phyloP scores from a whole-genome alignment of 352 stramenopile species.

The Globisporangium ultimum region DNA sequence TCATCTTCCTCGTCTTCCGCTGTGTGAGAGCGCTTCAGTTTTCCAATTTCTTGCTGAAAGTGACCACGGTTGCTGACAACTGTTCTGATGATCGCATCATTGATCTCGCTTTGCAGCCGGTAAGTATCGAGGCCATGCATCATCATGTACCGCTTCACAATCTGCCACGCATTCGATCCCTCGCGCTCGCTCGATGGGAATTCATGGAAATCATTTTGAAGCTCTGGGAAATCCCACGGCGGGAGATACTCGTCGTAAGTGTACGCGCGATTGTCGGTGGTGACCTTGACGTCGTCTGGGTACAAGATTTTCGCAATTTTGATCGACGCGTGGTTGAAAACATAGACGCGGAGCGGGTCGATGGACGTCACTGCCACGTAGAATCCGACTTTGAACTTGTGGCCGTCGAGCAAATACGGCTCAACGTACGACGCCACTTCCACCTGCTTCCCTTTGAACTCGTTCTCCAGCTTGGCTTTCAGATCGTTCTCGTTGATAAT shows the following conservation, averaged over 20 bases:
- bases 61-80: constrained; percentile 55
- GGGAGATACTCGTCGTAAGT: constrained; percentile 67
- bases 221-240: constrained; percentile 68
- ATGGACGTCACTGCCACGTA: constrained; percentile 85
- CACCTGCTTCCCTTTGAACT: constrained; percentile 50
- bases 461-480: constrained; percentile 30
- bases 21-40: constrained; percentile 33
- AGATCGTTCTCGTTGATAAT: constrained; percentile 53
- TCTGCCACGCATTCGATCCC: constrained; percentile 64
- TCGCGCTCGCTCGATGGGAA: constrained; percentile 45
- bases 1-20: constrained; percentile 18
- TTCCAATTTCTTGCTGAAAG: constrained; percentile 42
- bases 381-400: constrained; percentile 88
- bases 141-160: constrained; percentile 65
- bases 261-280: constrained; percentile 45
- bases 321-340: constrained; percentile 72
- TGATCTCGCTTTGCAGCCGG: constrained; percentile 59
- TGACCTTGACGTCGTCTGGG: constrained; percentile 31
- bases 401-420: constrained; percentile 78
- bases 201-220: constrained; percentile 59
- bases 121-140: constrained; percentile 57
- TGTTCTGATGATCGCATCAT: constrained; percentile 56
- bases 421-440: constrained; percentile 79
- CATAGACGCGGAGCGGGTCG: constrained; percentile 81
- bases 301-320: constrained; percentile 72